phyloP scores from a whole-genome alignment of 164 flowering plant species.

The Piper betle region DNA sequence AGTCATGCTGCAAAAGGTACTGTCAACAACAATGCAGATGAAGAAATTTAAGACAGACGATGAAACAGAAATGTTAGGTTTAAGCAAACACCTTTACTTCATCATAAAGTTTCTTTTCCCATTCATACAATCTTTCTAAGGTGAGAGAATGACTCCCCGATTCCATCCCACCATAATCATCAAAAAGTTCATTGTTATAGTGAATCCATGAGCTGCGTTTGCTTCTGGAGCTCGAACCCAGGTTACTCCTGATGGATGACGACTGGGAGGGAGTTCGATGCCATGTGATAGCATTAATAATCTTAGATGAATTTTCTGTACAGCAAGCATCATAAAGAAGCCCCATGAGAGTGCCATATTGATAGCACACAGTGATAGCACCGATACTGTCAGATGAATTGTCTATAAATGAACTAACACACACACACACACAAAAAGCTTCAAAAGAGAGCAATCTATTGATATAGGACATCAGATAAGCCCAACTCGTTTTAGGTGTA shows the following conservation, averaged over 20 bases:
- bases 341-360: not conserved
- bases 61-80: not conserved
- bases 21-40: not conserved
- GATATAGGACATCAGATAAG: too few relatives aligned
- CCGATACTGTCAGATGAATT: not conserved
- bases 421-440: not conserved
- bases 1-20: not conserved
- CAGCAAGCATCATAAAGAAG: constrained; percentile 8
- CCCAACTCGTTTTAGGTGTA: too few relatives aligned
- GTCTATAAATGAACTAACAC: not conserved
- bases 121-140: constrained; percentile 75
- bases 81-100: constrained; percentile 68
- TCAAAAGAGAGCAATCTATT: not conserved
- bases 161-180: constrained; percentile 79
- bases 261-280: constrained; percentile 58
- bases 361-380: not conserved
- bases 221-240: constrained; percentile 55
- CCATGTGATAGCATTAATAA: constrained; percentile 68
- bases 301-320: constrained; percentile 75
- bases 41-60: not conserved
- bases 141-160: constrained; percentile 89
- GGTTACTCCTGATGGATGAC: constrained; percentile 66
- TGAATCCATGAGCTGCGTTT: constrained; percentile 47
- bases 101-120: constrained; percentile 96
- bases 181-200: constrained; percentile 59